Base-by-base conservation (phyloP, 106 monocot genomes). In the Dioscorea dumetorum region DNA sequence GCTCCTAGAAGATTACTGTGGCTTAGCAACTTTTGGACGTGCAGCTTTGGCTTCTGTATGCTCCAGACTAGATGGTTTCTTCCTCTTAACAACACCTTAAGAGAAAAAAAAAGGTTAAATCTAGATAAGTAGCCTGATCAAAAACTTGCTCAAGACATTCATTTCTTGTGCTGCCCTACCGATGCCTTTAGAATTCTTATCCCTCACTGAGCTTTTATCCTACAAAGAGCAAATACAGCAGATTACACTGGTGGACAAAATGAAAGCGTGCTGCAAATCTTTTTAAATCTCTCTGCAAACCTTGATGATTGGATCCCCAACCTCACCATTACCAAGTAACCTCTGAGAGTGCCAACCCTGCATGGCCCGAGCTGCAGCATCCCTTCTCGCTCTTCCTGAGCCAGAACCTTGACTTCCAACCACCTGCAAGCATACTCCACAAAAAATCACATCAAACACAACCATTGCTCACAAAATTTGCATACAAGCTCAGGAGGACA, bases 311-410 rank as follows among this genome's bases (percentile, higher is more conserved):
- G 91, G 84, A 48, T 88, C 90, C 61, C 85, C 81, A 62, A 88
- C 78, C 68, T 97, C 88, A 56, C 82, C 91, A 84, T 89, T 91
- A 53, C 83, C 77, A 66, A 91, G 82, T 33, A 88, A 22, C 20
- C 84, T 63, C 62, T 88, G 91, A 53, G 88, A 86, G 53, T 97
- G 91, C 95, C 91, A 97, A 51, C 88, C 95, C 70, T 97, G 88
- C 95, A 97, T 97, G 9, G 95, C 95, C 67, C 95, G 85, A 64
- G 86, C 80, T 64, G 95, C 95, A 83, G 95, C 83, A 77, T 97
- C 95, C 56, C 95, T 76, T 76, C 84, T 91, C 33, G 88, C 86
- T 63, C 95, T 91, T 54, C 95, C 91, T 48, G 95, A 88, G 18
- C 88, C 88, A 51, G 86, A 72, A 70, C 80, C 74, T 66, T 84